Evolutionary conservation across 2,329 filamentous ascomycete species (phyloP), one percentile per base, ranked within the genome.

Genomic region (Epichloe festucae): DNA sequence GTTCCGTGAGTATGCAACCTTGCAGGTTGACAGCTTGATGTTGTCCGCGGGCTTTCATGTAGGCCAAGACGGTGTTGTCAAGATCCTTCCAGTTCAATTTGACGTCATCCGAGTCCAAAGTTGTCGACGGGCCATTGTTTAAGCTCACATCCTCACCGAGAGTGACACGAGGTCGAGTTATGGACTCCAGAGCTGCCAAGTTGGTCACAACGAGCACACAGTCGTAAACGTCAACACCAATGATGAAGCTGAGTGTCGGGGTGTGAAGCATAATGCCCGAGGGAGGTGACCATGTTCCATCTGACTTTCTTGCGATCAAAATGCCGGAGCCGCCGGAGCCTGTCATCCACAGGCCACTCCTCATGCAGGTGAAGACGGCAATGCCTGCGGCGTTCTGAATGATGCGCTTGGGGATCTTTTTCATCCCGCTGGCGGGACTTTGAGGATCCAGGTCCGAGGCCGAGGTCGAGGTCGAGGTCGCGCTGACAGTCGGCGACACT

Each of bases 341-440:
- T 45, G 87, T 91, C 59, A 95, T 77, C 87, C 90, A 95, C 35
- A 96, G 72, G 12, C 91, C 91, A 14, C 88, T 91, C 54, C 91
- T 84, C 89, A 96, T 95, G 34, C 89, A 95, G 1, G 90, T 95
- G 71, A 96, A 96, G 58, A 97, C 87, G 51, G 89, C 90, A 53
- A 97, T 77, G 11, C 89, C 91, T 58, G 91, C 89, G 31, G 90
- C 89, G 69, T 93, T 87, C 63, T 87, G 81, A 59, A 97, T 88
- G 52, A 96, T 88, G 62, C 84, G 78, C 52, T 83, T 73, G 0
- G 91, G 91, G 31, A 97, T 96, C 70, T 89, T 93, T 69, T 91
- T 88, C 49, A 75, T 67, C 17, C 87, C 63, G 46, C 66, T 79
- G 73, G 56, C 72, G 50, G 73, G 74, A 48, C 73, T 73, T 48